A percentile compares a stretch with the other conserved stretches of the same genome.
Conservation (phyloP, 2,329 filamentous ascomycete genomes). For the Verticillium nubilum region DNA sequence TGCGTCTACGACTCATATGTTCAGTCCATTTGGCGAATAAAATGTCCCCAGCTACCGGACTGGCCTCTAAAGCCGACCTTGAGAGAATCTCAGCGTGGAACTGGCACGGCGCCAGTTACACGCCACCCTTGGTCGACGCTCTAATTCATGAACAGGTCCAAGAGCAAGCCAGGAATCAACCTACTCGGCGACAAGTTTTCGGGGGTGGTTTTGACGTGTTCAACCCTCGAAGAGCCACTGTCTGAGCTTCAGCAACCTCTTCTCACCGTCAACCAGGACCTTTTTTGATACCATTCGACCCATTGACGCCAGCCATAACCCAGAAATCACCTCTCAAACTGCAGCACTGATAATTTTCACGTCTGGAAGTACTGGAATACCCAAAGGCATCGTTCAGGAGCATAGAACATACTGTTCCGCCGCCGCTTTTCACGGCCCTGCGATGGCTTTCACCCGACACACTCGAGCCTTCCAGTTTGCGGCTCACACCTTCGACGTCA, state of each 20-base stretch:
- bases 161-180: conserved; percentile 1
- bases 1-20: too few relatives aligned
- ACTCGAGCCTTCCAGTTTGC: conserved; percentile 13
- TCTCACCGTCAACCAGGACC: background rate
- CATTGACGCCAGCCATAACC: background rate
- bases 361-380: conserved; percentile 17
- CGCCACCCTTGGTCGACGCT: background rate
- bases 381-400: conserved; percentile 9
- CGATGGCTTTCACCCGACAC: background rate
- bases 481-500: conserved; percentile 31
- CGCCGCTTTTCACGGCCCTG: background rate
- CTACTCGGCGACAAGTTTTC: background rate
- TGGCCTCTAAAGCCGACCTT: background rate
- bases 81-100: background rate
- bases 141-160: conserved; percentile 16
- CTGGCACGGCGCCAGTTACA: background rate
- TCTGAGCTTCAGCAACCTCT: background rate
- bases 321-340: too few relatives aligned
- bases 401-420: conserved; percentile 1
- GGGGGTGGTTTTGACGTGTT: background rate
- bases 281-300: background rate
- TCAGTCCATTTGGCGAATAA: too few relatives aligned
- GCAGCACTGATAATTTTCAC: conserved; percentile 17
- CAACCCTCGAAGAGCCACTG: background rate
- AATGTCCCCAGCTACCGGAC: too few relatives aligned